Evolutionary conservation across 106 monocot genomes (phyloP), one percentile per base, ranked within the genome.

Genomic region (Dioscorea alata): DNA sequence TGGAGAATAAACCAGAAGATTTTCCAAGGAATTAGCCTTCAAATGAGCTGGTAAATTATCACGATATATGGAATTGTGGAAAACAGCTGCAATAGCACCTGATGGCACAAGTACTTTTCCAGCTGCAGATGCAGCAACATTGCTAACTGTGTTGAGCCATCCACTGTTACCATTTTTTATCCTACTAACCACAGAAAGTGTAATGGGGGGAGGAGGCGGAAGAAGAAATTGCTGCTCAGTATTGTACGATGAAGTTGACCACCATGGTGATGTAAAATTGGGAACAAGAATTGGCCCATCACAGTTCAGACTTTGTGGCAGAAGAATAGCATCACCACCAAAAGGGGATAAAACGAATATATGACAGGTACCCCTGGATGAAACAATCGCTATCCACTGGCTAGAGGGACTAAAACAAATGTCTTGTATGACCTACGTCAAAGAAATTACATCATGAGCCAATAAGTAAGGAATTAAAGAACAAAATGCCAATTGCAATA

Each of bases 331-430:
- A 78, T 87, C 86, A 63, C 96, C 96, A 69, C 92, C 96, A 79
- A 97, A 97, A 70, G 96, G 96, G 65, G 96, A 92, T 25, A 92
- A 60, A 13, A 86, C 67, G 78, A 79, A 97, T 57, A 97, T 79
- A 73, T 92, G 96, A 53, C 96, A 86, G 32, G 96, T 97, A 19
- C 96, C 91, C 53, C 76, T 84, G 10, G 88, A 86, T 57, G 96
- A 92, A 72, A 97, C 89, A 57, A 97, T 81, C 19, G 91, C 77
- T 78, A 97, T 65, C 96, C 96, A 97, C 66, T 97, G 91, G 73
- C 96, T 92, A 68, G 73, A 89, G 35, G 80, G 80, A 73, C 92
- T 92, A 75, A 97, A 97, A 66, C 84, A 86, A 21, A 97, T 89
- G 59, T 97, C 96, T 56, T 92, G 91, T 77, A 92, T 92, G 64